Evolutionary conservation across 164 flowering plant genomes (phyloP), one percentile per base, ranked within the genome.

Genomic region (Euptelea pleiosperma): DNA sequence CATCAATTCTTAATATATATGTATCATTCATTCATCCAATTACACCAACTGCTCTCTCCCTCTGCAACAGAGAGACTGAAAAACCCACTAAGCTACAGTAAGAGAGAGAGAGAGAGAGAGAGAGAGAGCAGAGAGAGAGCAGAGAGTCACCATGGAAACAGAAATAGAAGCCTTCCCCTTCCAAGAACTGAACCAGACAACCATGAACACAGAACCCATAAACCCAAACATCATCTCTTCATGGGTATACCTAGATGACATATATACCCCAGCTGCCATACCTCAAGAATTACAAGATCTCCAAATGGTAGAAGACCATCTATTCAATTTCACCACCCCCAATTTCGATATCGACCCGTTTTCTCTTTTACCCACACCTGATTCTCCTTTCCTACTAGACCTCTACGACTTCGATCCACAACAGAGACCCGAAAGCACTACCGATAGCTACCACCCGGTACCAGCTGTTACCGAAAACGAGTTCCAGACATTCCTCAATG

Each of bases 181-280:
- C 45, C 54, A 57, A n/a, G 67, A 63, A n/a, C 8, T 37, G 48
- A 30, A n/a, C 37, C 18, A 40, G 18, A 43, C 15, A 16, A 10
- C 56, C 49, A 15, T 40, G n/a, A 18, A 19, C 26, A 8, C 47
- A n/a, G 1, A 26, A 14, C 15, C 22, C 10, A 0, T 39, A 11
- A 12, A 15, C 25, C 35, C 10, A 43, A 45, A 48, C 8, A 49
- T 47, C 8, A 26, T 50, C 5, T 36, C 67, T 11, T 31, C 55
- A 3, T 56, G 54, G 55, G 29, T 63, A 15, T 47, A 63, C 19
- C 14, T 28, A 37, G 67, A 55, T 6, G 54, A 46, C 28, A 11
- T 16, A 47, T 26, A 36, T 14, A 11, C 18, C 47, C 52, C 53
- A 8, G 12, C 45, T 10, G n/a, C n/a, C n/a, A n/a, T n/a, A n/a